Conservation (phyloP, 164 flowering plant genomes). For the Aristolochia californica region DNA sequence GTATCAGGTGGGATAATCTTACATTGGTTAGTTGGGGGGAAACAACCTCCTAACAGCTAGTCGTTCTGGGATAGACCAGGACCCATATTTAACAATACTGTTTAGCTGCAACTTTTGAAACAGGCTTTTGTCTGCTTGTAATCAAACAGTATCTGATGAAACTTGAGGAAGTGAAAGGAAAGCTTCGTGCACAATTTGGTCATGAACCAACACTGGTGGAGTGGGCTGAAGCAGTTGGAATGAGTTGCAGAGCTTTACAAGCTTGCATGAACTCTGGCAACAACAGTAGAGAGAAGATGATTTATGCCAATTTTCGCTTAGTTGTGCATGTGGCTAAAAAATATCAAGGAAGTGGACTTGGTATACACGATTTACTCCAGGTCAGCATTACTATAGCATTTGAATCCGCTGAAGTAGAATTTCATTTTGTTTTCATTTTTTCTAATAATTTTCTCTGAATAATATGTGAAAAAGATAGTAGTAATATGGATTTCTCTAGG, state of each 20-base stretch:
- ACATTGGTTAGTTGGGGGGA: not conserved
- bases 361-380: slow-evolving; percentile 79
- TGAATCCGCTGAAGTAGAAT: not conserved
- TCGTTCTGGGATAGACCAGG: too few relatives aligned
- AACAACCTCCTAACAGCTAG: too few relatives aligned
- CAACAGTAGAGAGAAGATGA: slow-evolving; percentile 62
- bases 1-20: not conserved
- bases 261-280: slow-evolving; percentile 39
- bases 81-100: too few relatives aligned
- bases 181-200: slow-evolving; percentile 52
- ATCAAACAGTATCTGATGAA: slow-evolving; percentile 42
- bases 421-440: not conserved
- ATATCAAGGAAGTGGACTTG: slow-evolving; percentile 67
- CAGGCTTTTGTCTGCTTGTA: slow-evolving; percentile 4
- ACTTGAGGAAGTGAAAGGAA: slow-evolving; percentile 54
- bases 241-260: slow-evolving; percentile 46
- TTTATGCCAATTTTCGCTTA: slow-evolving; percentile 66
- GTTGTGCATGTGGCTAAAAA: slow-evolving; percentile 88
- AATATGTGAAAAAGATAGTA: too few relatives aligned
- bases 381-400: slow-evolving; percentile 19
- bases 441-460: not conserved
- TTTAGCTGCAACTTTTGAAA: not conserved
- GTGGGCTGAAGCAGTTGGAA: slow-evolving; percentile 75
- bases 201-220: slow-evolving; percentile 81
- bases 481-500: too few relatives aligned